phyloP scores from a whole-genome alignment of 73 alveolate genomes.

The Blepharisma stoltei region DNA sequence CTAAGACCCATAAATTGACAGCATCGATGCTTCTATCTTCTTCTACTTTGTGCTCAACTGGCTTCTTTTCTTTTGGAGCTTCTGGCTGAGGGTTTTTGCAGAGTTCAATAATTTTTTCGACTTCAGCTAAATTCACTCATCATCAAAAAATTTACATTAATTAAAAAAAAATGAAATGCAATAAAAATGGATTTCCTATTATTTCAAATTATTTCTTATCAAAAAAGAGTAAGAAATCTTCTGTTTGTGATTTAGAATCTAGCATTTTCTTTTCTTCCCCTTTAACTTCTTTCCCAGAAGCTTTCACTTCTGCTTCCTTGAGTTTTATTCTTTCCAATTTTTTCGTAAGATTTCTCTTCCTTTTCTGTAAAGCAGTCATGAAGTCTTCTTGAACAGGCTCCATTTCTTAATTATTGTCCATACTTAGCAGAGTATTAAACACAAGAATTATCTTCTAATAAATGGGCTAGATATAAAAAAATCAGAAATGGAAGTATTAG shows the following conservation, averaged over 20 bases:
- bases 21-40: neutral
- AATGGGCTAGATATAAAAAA: too few species aligned
- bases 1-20: neutral
- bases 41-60: neutral
- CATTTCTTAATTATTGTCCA: neutral
- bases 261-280: conserved; percentile 9
- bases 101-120: too few species aligned
- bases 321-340: neutral
- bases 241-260: neutral
- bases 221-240: neutral
- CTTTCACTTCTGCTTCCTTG: conserved; percentile 1
- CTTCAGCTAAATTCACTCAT: too few species aligned
- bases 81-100: too few species aligned
- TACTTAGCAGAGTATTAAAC: too few species aligned
- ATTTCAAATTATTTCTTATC: too few species aligned
- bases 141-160: too few species aligned
- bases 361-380: neutral
- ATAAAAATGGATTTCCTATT: too few species aligned
- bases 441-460: too few species aligned
- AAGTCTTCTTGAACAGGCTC: neutral
- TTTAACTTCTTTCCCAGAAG: neutral
- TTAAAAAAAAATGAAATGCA: too few species aligned
- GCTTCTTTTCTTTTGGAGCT: neutral
- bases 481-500: too few species aligned
- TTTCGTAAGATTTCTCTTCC: conserved; percentile 10